A percentile compares a stretch with the other conserved stretches of the same genome.
These are phyloP conservation scores for Trichosporon coremiiforme DNA, from an alignment of 1,284 basidiomycete genomes.

Conservation along the genomic window DNA sequence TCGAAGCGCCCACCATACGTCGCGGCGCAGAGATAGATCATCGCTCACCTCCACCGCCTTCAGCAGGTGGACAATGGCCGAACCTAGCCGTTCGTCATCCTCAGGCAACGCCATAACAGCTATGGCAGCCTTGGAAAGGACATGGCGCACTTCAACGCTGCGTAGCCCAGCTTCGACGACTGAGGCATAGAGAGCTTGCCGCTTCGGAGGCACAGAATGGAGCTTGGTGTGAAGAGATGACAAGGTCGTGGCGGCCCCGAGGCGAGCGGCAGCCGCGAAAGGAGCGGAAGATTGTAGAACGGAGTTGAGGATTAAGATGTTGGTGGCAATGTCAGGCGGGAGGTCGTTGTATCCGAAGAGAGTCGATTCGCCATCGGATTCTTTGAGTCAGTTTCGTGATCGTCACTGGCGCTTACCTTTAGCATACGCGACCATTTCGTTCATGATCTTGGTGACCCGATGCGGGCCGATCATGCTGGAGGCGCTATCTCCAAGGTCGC, in stretches of 20 bases:
- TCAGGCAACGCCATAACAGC: slow-evolving; percentile 26
- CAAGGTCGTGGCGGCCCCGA: slow-evolving; percentile 28
- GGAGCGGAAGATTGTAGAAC: slow-evolving; percentile 27
- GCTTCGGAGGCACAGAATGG: neutral
- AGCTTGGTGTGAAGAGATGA: slow-evolving; percentile 24
- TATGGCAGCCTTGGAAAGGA: slow-evolving; percentile 29
- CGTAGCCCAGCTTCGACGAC: slow-evolving; percentile 22
- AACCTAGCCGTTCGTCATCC: slow-evolving; percentile 23
- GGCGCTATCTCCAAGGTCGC: slow-evolving; percentile 34
- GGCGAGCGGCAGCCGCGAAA: slow-evolving; percentile 25
- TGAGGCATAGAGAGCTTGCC: slow-evolving; percentile 29
- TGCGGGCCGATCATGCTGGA: slow-evolving; percentile 34
- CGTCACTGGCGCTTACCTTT: slow-evolving; percentile 33
- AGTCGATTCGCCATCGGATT: slow-evolving; percentile 14
- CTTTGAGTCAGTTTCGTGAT: slow-evolving; percentile 3
- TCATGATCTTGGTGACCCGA: slow-evolving; percentile 30
- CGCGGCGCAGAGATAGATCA: slow-evolving; percentile 25
- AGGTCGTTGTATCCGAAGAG: slow-evolving; percentile 33
- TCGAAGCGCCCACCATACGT: slow-evolving; percentile 38
- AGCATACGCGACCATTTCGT: slow-evolving; percentile 35
- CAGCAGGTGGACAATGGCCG: slow-evolving; percentile 24
- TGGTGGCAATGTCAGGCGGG: slow-evolving; percentile 23
- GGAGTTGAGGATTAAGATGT: slow-evolving; percentile 33
- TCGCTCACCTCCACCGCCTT: slow-evolving; percentile 22
- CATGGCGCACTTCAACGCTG: slow-evolving; percentile 18